These are phyloP conservation scores for Neoscytalidium dimidiatum DNA, from an alignment of 2,329 filamentous ascomycete species.

Conservation along the genomic window DNA sequence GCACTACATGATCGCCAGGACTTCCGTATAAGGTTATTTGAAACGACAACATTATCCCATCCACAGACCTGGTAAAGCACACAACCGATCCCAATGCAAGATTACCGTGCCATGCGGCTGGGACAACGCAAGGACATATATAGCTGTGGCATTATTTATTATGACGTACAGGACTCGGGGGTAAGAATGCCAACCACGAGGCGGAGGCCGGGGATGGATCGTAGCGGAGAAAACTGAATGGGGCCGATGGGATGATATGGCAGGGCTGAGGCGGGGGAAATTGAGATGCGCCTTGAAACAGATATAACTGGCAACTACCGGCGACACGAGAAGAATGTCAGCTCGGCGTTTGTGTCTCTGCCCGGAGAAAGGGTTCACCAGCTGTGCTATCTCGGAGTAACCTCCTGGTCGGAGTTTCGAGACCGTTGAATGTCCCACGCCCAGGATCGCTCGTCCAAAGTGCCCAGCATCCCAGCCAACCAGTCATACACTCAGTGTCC, in stretches of 20 bases:
- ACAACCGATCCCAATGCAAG: background rate
- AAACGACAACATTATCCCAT: background rate
- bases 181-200: no score
- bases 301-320: background rate
- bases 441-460: background rate
- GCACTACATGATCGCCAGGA: background rate
- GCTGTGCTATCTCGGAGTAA: background rate
- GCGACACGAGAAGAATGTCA: background rate
- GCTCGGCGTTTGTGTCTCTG: background rate
- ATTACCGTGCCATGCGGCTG: background rate
- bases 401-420: background rate
- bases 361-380: background rate
- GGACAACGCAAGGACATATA: background rate
- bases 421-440: background rate
- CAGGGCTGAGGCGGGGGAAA: background rate
- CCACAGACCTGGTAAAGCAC: background rate
- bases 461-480: background rate
- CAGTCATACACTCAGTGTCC: no score
- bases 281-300: background rate
- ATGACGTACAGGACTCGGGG: background rate
- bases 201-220: background rate
- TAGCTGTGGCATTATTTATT: background rate
- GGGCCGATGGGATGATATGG: background rate
- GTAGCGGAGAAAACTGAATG: no score
- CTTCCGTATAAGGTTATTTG: conserved; percentile 1